Percentiles rank a stretch among this genome's conserved stretches.
Evolutionary conservation across 1,284 basidiomycete genomes (phyloP).

Genomic region (Naganishia albida): DNA sequence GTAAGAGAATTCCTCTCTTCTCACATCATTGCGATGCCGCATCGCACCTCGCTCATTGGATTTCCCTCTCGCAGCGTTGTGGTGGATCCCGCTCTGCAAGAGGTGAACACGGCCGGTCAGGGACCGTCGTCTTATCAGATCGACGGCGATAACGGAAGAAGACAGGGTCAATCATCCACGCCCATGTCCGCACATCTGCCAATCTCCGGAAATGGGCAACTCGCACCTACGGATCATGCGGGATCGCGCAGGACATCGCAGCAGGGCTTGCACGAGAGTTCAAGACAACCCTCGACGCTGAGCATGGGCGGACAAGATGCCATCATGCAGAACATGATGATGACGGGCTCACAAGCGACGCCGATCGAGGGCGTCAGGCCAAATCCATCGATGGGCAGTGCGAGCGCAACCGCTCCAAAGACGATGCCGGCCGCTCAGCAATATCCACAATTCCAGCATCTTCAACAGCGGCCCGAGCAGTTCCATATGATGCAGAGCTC

Average conservation of each 20-base stretch:
- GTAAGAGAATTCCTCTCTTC: neutral
- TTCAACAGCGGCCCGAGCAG: neutral
- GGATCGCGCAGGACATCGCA: neutral
- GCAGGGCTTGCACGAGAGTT: neutral
- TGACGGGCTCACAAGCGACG: neutral
- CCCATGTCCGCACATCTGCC: neutral
- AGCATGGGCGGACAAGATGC: neutral
- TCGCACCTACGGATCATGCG: neutral
- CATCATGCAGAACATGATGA: constrained; percentile 4
- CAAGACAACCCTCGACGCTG: neutral
- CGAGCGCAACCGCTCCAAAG: neutral
- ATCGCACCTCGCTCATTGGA: neutral
- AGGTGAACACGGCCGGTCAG: neutral
- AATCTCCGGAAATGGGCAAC: neutral
- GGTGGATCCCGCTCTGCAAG: constrained; percentile 6
- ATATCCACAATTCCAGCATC: constrained; percentile 5
- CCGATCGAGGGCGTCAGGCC: neutral
- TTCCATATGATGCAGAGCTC: neutral
- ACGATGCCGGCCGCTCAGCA: neutral
- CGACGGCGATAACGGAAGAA: neutral
- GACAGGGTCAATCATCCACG: neutral
- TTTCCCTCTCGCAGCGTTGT: neutral
- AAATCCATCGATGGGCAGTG: neutral
- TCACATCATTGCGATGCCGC: no score
- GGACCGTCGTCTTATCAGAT: neutral